These are phyloP conservation scores for Leishmania martiniquensis DNA, from an alignment of 208 protist genomes.

Conservation along the genomic window DNA sequence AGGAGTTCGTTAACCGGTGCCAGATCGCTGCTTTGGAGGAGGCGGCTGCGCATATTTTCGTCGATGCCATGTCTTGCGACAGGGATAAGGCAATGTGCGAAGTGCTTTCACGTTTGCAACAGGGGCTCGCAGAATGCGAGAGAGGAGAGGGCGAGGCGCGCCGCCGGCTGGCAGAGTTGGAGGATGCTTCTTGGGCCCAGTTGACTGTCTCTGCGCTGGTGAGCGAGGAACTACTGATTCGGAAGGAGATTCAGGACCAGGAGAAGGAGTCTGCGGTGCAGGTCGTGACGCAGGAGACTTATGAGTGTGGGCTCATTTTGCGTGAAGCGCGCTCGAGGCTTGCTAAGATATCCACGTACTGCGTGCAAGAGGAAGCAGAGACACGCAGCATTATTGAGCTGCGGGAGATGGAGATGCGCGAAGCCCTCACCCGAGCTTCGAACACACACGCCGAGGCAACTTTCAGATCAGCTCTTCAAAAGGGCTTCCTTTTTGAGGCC, in stretches of 20 bases:
- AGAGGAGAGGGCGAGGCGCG: not conserved
- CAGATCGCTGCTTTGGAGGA: not conserved
- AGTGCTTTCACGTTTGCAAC: not conserved
- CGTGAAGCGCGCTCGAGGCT: not conserved
- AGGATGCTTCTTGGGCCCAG: not conserved
- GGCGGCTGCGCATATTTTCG: not conserved
- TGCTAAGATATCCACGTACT: not conserved
- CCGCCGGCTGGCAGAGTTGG: not conserved
- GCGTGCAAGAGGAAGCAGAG: not conserved
- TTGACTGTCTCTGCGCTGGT: not conserved
- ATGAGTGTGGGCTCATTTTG: not conserved
- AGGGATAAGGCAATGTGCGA: not conserved
- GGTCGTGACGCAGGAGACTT: not conserved
- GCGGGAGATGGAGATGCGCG: not conserved
- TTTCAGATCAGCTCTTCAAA: not conserved
- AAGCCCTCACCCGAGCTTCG: not conserved
- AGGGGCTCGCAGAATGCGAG: not conserved
- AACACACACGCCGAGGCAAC: not conserved
- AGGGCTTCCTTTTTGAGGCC: not conserved
- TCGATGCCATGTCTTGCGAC: not conserved
- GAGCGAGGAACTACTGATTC: not conserved
- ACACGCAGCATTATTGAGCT: not conserved
- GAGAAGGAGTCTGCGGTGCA: not conserved
- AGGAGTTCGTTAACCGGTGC: not conserved
- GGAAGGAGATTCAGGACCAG: not conserved